These are phyloP conservation scores for Candida arabinofermentans DNA, from an alignment of 805 yeast genomes.

Conservation along the genomic window DNA sequence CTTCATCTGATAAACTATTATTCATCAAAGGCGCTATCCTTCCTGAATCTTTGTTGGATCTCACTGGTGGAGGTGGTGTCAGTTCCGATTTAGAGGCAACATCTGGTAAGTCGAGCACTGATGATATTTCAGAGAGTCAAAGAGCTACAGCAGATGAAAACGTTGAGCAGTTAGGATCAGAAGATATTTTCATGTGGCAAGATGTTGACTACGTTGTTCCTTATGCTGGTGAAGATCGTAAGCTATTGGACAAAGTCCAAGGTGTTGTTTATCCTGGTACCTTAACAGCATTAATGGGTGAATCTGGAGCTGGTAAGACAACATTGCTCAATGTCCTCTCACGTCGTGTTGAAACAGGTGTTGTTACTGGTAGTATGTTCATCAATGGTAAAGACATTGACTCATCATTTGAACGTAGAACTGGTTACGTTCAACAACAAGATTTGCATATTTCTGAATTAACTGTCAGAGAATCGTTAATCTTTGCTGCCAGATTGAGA, in stretches of 20 bases:
- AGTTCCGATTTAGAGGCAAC: slow-evolving; percentile 29
- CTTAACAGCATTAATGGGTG: slow-evolving; percentile 60
- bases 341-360: slow-evolving; percentile 47
- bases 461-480: slow-evolving; percentile 48
- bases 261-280: slow-evolving; percentile 51
- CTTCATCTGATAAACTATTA: slow-evolving; percentile 32
- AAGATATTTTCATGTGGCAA: slow-evolving; percentile 59
- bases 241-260: slow-evolving; percentile 40
- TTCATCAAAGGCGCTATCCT: slow-evolving; percentile 26
- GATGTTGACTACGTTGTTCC: slow-evolving; percentile 56
- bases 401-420: slow-evolving; percentile 46
- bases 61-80: slow-evolving; percentile 27
- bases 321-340: slow-evolving; percentile 52
- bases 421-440: slow-evolving; percentile 58
- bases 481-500: slow-evolving; percentile 47
- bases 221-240: slow-evolving; percentile 36
- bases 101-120: slow-evolving; percentile 11
- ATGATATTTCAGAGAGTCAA: slow-evolving; percentile 8
- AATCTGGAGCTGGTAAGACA: slow-evolving; percentile 63
- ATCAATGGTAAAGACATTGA: slow-evolving; percentile 49
- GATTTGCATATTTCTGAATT: no score
- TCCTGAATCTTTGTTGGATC: slow-evolving; percentile 26
- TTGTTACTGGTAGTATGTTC: slow-evolving; percentile 52
- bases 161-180: slow-evolving; percentile 30
- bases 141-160: slow-evolving; percentile 11